Evolutionary conservation across 2,329 filamentous ascomycete genomes (phyloP), one percentile per base, ranked within the genome.

Genomic region (Xylaria multiplex): DNA sequence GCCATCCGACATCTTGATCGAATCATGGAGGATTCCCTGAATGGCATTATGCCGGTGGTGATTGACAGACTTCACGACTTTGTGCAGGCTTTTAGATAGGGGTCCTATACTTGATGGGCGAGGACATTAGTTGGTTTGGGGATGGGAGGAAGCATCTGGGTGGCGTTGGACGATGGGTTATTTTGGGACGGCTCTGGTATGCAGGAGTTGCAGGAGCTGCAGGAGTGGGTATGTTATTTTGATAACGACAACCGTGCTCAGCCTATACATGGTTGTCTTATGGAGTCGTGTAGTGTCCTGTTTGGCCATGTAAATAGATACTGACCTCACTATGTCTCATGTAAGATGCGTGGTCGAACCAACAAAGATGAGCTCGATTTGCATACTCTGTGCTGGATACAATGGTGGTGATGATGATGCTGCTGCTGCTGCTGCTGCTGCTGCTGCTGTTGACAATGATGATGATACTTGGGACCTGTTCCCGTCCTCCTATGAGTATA

Each of bases 1-100:
- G 95, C 96, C 1, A 91, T 97, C 66, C 83, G 92, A 57, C 89
- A 95, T 77, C 91, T 98, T 77, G 94, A 96, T 73, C 88, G 91
- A 68, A 85, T 98, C 65, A 97, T 99, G 76, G 92, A 96, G 72
- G 93, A 97, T 77, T 95, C 93, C 69, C 85, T 96, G 69, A 94
- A 92, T 78, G 93, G 93, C 53, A 90, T 96, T 74, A 94, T 96
- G 72, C 93, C 94, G 0, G 93, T 97, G 3, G 91, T 98, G 45
- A 97, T 99, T 82, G 96, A 99, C 82, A 90, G 93, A 73, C 83
- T 98, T 72, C 96, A 99, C 81, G 93, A 95, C 73, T 89, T 97
- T 81, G 92, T 97, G 67, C 96, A 99, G 82, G 91, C 92, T 59
- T 95, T 95, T 83, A 87, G 92, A 77, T 90, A 90, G 40, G 32